Base-by-base conservation (phyloP, 495 filamentous ascomycete species). In the Opeltia flavorubescens region DNA sequence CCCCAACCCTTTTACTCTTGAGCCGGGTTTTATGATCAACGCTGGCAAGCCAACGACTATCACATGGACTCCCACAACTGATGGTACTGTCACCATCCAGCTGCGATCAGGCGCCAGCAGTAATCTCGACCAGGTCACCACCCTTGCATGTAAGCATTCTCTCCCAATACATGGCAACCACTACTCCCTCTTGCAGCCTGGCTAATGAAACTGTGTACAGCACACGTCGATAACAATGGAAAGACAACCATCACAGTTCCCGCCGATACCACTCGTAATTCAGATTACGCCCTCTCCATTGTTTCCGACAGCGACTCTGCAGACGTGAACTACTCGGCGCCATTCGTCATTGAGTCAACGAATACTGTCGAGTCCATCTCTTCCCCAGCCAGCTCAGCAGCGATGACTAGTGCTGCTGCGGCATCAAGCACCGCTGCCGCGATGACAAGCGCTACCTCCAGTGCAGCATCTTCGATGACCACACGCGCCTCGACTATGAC, bases 231-330 rank as follows among this genome's bases (percentile, higher is more conserved):
- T 40, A 81, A 83, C 67, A 65, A 63, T 36, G 78, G 78, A 50
- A 64, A 58, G 49, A 79, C 64, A 65, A 70, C 67, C 49, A 80
- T 77, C 72, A 62, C 60, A n/a, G 62, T 71, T 6, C 64, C 66
- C 34, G 45, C 62, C 39, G 47, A 62, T 42, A 59, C 75, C 40
- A 59, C 60, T 28, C 60, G 57, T 48, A 62, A 67, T 47, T 56
- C 56, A 20, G 70, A 75, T 58, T 81, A 80, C 64, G 70, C 77
- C 27, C 65, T 81, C 46, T 62, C 77, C 53, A 83, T 81, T 47
- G 57, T 74, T 50, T 56, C 63, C 50, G 75, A 72, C 51, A 41
- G 38, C 3, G 58, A 77, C 54, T 25, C 60, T 3, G 46, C 47
- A 43, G 47, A 67, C 36, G 59, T 61, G 59, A 81, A 83, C 64